phyloP scores from a whole-genome alignment of 1,139 yeast species.

The Nadsonia starkeyi-henricii region DNA sequence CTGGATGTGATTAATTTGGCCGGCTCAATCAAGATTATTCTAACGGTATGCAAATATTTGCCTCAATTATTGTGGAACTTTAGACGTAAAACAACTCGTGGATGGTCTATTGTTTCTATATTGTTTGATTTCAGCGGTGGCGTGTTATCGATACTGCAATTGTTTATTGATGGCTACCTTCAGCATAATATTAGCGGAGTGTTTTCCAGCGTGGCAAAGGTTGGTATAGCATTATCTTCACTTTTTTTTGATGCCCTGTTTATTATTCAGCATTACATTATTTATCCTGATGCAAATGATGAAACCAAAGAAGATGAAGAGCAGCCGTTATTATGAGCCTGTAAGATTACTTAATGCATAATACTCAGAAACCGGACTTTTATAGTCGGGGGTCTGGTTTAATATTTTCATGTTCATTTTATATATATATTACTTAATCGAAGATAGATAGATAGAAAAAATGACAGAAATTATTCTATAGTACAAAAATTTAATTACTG shows the following conservation, averaged over 20 bases:
- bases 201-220: constrained; percentile 23
- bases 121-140: constrained; percentile 43
- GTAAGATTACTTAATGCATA: neutral
- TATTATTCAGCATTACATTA: constrained; percentile 20
- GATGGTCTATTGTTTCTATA: constrained; percentile 41
- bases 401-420: neutral
- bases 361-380: too few species aligned
- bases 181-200: constrained; percentile 20
- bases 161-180: constrained; percentile 26
- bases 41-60: constrained; percentile 44
- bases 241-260: constrained; percentile 21
- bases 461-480: neutral
- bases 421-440: neutral
- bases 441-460: neutral
- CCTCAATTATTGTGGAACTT: constrained; percentile 47
- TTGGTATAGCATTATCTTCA: constrained; percentile 19
- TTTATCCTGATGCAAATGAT: neutral
- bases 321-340: neutral
- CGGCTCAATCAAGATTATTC: constrained; percentile 38
- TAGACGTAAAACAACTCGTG: constrained; percentile 40
- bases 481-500: constrained; percentile 1
- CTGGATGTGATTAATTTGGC: constrained; percentile 26
- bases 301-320: constrained; percentile 3
- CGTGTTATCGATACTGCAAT: constrained; percentile 35
- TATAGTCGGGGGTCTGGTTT: neutral